Conservation (phyloP, 208 protist species). For the Naegleria lovaniensis region DNA sequence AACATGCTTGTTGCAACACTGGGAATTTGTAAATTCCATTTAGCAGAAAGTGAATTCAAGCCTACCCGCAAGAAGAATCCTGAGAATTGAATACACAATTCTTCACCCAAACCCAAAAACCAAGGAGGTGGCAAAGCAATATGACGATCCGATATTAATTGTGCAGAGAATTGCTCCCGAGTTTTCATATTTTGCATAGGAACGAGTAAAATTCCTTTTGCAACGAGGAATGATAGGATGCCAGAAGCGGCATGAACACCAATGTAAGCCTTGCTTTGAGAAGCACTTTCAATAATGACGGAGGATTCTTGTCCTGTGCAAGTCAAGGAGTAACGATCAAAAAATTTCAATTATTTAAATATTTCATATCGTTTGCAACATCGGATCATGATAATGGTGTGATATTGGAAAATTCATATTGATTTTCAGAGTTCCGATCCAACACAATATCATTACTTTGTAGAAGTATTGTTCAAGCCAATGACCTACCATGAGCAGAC, state of each 20-base stretch:
- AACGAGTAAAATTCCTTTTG: not conserved
- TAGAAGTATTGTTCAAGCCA: no score
- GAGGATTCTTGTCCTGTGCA: not conserved
- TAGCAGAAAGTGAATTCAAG: not conserved
- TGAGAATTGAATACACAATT: not conserved
- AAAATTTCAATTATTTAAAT: no score
- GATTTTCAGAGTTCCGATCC: no score
- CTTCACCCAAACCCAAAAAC: not conserved
- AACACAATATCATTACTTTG: no score
- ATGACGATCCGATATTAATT: not conserved
- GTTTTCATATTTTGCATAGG: not conserved
- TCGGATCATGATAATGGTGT: no score
- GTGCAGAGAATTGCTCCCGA: not conserved
- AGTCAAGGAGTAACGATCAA: no score
- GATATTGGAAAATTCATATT: no score
- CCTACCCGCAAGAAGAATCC: not conserved
- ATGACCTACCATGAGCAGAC: no score
- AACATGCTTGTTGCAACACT: not conserved
- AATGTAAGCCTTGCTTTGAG: not conserved
- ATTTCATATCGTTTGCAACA: no score
- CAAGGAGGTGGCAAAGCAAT: not conserved
- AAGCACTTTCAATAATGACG: not conserved
- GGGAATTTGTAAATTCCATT: not conserved
- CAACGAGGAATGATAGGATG: not conserved
- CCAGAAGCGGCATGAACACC: not conserved